phyloP scores from a whole-genome alignment of 345 rosid genomes.

The Eucalyptus victrix region DNA sequence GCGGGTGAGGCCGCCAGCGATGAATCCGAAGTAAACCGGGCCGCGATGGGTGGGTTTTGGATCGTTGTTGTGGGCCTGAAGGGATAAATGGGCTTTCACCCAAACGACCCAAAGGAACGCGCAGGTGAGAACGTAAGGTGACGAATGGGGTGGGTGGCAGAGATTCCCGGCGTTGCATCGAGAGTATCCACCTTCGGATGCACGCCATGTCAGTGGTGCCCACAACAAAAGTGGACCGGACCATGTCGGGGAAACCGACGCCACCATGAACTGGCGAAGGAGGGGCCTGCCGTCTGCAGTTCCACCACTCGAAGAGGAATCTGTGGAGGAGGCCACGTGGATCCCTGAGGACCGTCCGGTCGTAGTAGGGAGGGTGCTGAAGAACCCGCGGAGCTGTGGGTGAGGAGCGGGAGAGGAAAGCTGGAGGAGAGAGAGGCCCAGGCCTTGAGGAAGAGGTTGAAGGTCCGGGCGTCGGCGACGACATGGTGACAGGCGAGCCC shows the following conservation, averaged over 20 bases:
- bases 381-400: background rate
- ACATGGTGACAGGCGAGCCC: slow-evolving; percentile 32
- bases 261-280: background rate
- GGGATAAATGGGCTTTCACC: background rate
- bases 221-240: slow-evolving; percentile 10
- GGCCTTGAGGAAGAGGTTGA: slow-evolving; percentile 21
- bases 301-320: slow-evolving; percentile 17
- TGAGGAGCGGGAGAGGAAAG: background rate
- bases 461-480: slow-evolving; percentile 28
- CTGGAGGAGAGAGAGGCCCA: slow-evolving; percentile 14
- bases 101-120: slow-evolving; percentile 21
- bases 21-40: slow-evolving; percentile 11
- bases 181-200: slow-evolving; percentile 6
- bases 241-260: background rate
- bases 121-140: slow-evolving; percentile 19
- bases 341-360: slow-evolving; percentile 7
- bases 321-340: background rate
- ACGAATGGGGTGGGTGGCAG: slow-evolving; percentile 2
- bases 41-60: background rate
- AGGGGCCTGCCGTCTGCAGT: background rate
- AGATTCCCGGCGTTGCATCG: background rate
- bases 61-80: no score
- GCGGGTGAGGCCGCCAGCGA: slow-evolving; percentile 21
- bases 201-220: background rate
- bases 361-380: background rate